These are phyloP conservation scores for Lumnitzera littorea DNA, from an alignment of 345 rosid species.

Conservation along the genomic window DNA sequence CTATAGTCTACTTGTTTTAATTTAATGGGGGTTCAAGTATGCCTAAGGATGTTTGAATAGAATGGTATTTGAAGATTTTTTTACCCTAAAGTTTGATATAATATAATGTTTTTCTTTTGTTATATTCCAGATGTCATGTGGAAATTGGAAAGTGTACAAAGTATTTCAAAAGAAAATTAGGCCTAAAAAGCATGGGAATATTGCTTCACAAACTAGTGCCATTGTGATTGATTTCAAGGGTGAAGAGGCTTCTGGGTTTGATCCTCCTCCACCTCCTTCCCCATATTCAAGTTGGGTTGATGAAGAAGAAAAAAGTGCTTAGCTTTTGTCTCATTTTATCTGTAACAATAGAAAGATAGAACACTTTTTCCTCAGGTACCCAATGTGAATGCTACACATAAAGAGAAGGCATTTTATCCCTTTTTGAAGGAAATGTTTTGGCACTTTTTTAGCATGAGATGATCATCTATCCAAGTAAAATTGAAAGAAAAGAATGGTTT, in stretches of 20 bases:
- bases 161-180: slow-evolving; percentile 53
- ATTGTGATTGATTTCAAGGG: slow-evolving; percentile 22
- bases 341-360: no score
- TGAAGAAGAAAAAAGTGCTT: slow-evolving; percentile 26
- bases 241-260: slow-evolving; percentile 24
- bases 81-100: background rate
- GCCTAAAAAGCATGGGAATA: slow-evolving; percentile 10
- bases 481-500: no score
- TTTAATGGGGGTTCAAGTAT: no score
- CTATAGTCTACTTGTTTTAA: no score
- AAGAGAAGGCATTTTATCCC: no score
- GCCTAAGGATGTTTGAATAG: background rate
- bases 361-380: no score
- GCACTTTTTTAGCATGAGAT: no score
- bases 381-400: no score
- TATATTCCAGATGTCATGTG: slow-evolving; percentile 27
- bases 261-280: slow-evolving; percentile 49
- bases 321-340: no score
- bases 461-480: no score
- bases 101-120: background rate
- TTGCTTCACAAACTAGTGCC: slow-evolving; percentile 7
- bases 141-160: slow-evolving; percentile 59
- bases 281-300: slow-evolving; percentile 45
- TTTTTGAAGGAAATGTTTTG: no score
- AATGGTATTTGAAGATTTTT: background rate